Percentiles rank a stretch among this genome's conserved stretches.
Evolutionary conservation across 2,329 filamentous ascomycete species (phyloP).

Genomic region (Ascochyta koolunga): DNA sequence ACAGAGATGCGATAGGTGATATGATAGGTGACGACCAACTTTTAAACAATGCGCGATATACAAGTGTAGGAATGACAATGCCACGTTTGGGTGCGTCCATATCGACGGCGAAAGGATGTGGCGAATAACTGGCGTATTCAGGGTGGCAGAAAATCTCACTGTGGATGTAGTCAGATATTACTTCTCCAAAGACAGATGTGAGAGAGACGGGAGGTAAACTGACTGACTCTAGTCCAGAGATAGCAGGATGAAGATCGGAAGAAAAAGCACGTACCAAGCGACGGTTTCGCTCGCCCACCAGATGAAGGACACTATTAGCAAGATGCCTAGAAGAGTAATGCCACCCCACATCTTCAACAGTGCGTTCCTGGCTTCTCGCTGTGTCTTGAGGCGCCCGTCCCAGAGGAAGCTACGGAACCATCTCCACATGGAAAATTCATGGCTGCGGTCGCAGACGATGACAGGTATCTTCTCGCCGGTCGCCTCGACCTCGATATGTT

Average conservation of each 20-base stretch:
- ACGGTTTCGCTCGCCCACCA: constrained; percentile 59
- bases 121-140: constrained; percentile 54
- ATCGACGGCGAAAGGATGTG: constrained; percentile 56
- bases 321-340: constrained; percentile 50
- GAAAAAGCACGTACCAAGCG: constrained; percentile 49
- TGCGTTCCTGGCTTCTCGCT: constrained; percentile 15
- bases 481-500: constrained; percentile 34
- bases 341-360: constrained; percentile 31
- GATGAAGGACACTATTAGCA: constrained; percentile 48
- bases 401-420: constrained; percentile 38
- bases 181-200: background rate
- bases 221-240: constrained; percentile 18
- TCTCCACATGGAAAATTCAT: constrained; percentile 27
- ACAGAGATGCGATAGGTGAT: constrained; percentile 11
- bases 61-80: constrained; percentile 61
- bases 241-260: constrained; percentile 14
- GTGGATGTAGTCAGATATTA: constrained; percentile 6
- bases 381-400: constrained; percentile 27
- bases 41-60: constrained; percentile 51
- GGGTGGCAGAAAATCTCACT: constrained; percentile 59
- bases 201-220: constrained; percentile 6
- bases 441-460: constrained; percentile 4
- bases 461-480: constrained; percentile 15
- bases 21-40: constrained; percentile 42
- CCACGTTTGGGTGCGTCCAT: constrained; percentile 61